Percentiles rank a stretch among this genome's conserved stretches.
These are phyloP conservation scores for Russula sp. DNA, from an alignment of 768 basidiomycete genomes.

Conservation along the genomic window DNA sequence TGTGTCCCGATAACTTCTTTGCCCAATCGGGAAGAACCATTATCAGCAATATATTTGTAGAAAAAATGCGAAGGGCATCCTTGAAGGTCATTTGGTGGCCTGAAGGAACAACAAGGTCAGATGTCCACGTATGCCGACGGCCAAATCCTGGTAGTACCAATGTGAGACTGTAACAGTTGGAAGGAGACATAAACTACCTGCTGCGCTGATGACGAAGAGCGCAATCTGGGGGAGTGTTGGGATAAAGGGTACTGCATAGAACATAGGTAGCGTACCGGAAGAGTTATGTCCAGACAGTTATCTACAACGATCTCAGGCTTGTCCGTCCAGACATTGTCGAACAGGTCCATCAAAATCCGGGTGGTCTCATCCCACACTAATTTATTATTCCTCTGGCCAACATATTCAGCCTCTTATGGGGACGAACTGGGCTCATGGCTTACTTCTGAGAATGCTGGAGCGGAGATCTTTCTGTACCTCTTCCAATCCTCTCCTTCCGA, in stretches of 20 bases:
- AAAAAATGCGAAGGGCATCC: slow-evolving; percentile 39
- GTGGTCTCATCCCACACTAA: slow-evolving; percentile 36
- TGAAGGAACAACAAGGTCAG: slow-evolving; percentile 33
- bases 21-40: slow-evolving; percentile 36
- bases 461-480: slow-evolving; percentile 51
- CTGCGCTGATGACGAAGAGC: slow-evolving; percentile 47
- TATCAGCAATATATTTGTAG: slow-evolving; percentile 33
- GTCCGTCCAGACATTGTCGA: slow-evolving; percentile 40
- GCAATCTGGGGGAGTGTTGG: slow-evolving; percentile 36
- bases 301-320: slow-evolving; percentile 35
- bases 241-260: no score
- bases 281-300: slow-evolving; percentile 45
- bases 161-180: neutral
- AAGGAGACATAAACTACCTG: slow-evolving; percentile 26
- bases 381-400: slow-evolving; percentile 29
- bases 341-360: slow-evolving; percentile 28
- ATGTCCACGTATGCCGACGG: slow-evolving; percentile 41
- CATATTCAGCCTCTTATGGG: neutral
- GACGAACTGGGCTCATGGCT: neutral
- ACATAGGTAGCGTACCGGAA: slow-evolving; percentile 35
- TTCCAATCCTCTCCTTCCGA: slow-evolving; percentile 63
- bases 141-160: slow-evolving; percentile 35
- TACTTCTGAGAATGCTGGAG: slow-evolving; percentile 61
- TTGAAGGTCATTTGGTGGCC: slow-evolving; percentile 45
- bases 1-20: slow-evolving; percentile 31